These are phyloP conservation scores for Odontarrhena argentea DNA, from an alignment of 345 rosid genomes.

Conservation along the genomic window DNA sequence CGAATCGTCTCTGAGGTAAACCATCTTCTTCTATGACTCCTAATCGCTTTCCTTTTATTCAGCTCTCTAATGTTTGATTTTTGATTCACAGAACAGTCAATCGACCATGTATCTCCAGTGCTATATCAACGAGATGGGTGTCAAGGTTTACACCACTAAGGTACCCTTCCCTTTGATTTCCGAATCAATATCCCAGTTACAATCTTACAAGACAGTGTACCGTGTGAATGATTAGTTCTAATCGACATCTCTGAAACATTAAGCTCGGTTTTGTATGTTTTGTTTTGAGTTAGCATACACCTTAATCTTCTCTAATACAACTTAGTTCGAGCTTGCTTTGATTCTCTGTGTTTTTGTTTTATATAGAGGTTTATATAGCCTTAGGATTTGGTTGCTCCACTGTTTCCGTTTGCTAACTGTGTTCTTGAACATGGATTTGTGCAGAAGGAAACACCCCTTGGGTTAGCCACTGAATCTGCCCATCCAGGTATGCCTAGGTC, in stretches of 20 bases:
- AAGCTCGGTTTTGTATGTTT: conserved; percentile 12
- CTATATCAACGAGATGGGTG: conserved; percentile 80
- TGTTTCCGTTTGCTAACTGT: background rate
- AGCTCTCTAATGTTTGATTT: background rate
- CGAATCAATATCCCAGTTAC: too few species aligned
- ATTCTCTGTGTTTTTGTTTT: background rate
- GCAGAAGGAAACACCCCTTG: conserved; percentile 83
- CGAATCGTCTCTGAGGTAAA: conserved; percentile 26
- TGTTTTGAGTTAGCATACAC: background rate
- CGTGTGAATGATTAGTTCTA: background rate
- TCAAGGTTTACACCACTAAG: conserved; percentile 83
- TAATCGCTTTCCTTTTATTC: background rate
- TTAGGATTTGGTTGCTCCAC: background rate
- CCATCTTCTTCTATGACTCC: background rate
- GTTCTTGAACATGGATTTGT: conserved; percentile 9
- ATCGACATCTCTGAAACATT: background rate
- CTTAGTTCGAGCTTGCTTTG: background rate
- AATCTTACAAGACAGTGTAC: background rate
- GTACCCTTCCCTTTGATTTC: conserved; percentile 33
- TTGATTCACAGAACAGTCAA: background rate
- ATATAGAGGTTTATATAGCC: background rate
- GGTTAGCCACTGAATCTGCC: conserved; percentile 75
- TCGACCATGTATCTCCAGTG: conserved; percentile 69
- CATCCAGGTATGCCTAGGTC: conserved; percentile 64
- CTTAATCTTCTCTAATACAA: background rate